Conservation (phyloP, 306 rosid species). For the Lathyrus tuberosus region DNA sequence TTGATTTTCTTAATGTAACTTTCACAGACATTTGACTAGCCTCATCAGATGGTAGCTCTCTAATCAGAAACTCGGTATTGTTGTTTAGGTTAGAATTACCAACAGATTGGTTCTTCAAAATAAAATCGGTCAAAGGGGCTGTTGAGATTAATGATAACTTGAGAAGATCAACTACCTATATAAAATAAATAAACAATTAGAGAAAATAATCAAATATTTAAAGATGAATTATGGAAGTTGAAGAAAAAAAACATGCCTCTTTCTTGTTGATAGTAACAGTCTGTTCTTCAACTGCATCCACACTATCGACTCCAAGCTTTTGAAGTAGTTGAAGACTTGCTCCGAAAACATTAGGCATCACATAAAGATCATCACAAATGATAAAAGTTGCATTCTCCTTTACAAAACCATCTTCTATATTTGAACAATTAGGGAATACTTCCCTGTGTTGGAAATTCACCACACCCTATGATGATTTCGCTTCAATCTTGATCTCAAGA, state of each 20-base stretch:
- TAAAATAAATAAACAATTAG: not conserved
- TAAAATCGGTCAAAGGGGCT: slow-evolving; percentile 5
- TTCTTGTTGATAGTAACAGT: slow-evolving; percentile 9
- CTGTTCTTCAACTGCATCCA: not conserved
- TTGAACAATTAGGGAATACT: not conserved
- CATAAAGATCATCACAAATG: slow-evolving; percentile 16
- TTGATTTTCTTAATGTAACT: slow-evolving; percentile 9
- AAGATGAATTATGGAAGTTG: not conserved
- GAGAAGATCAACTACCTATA: slow-evolving; percentile 37
- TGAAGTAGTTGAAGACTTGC: not conserved
- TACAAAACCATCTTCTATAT: not conserved
- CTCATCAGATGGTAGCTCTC: not conserved
- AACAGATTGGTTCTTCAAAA: not conserved
- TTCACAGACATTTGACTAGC: not conserved
- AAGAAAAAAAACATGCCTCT: slow-evolving; percentile 7
- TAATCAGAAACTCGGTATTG: not conserved
- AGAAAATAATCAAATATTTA: not conserved
- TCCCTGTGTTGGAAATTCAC: no score
- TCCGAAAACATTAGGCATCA: slow-evolving; percentile 17
- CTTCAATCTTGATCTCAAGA: no score
- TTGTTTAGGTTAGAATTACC: not conserved
- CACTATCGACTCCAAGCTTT: not conserved
- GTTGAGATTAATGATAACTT: slow-evolving; percentile 25
- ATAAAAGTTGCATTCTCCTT: slow-evolving; percentile 11
- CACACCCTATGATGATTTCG: no score